A percentile compares a stretch with the other conserved stretches of the same genome.
Evolutionary conservation across 768 basidiomycete genomes (phyloP).

Genomic region (Tulasnella sp.): DNA sequence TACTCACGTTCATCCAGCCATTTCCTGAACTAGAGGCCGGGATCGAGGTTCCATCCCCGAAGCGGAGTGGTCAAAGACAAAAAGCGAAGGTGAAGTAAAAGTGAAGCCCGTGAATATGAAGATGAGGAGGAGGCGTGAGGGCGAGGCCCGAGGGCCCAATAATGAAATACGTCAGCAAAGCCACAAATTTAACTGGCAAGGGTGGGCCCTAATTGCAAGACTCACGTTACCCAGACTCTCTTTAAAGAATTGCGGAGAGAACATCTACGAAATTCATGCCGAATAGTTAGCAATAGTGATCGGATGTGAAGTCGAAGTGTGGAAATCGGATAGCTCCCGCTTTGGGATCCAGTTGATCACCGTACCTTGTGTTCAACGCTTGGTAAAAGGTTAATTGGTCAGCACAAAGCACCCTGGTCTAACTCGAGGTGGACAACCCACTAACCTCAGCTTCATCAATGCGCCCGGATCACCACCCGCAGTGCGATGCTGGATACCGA

Average conservation of each 20-base stretch:
- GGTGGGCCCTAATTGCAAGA: background rate
- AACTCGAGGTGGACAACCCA: background rate
- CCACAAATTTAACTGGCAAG: background rate
- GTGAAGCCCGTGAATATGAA: background rate
- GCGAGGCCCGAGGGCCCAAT: background rate
- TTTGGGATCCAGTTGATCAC: background rate
- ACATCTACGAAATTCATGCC: constrained; percentile 42
- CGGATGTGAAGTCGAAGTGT: no score
- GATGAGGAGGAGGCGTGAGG: background rate
- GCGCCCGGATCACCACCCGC: constrained; percentile 64
- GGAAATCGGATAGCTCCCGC: no score
- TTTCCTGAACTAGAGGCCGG: constrained; percentile 41
- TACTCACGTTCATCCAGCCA: constrained; percentile 58
- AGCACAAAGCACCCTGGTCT: background rate
- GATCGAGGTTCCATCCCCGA: constrained; percentile 1
- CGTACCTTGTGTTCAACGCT: constrained; percentile 32
- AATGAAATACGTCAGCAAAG: background rate
- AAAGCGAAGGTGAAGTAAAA: background rate
- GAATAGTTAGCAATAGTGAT: background rate
- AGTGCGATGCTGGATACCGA: constrained; percentile 50
- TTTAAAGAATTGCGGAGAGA: constrained; percentile 64
- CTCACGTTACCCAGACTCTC: constrained; percentile 49
- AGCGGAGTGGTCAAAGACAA: background rate
- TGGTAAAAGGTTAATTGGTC: background rate
- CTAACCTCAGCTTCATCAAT: constrained; percentile 50